These are phyloP conservation scores for Talaromyces marneffei DNA, from an alignment of 2,329 filamentous ascomycete species.

Conservation along the genomic window DNA sequence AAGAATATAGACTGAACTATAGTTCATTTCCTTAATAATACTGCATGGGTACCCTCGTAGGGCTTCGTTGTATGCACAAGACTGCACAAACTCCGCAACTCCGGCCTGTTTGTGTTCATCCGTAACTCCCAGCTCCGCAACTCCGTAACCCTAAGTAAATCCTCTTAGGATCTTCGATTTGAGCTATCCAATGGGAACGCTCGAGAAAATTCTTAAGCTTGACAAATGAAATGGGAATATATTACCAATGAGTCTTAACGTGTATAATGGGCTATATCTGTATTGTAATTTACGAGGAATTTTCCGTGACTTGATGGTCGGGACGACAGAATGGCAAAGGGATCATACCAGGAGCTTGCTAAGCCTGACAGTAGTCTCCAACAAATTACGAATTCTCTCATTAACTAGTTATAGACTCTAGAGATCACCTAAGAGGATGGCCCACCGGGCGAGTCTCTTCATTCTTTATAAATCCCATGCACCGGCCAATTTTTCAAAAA, in stretches of 20 bases:
- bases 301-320: background rate
- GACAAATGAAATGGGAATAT: too few species aligned
- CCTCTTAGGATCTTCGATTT: background rate
- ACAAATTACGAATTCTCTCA: background rate
- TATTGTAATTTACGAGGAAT: background rate
- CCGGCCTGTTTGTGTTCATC: background rate
- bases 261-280: background rate
- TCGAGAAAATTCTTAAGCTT: background rate
- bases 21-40: background rate
- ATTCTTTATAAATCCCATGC: background rate
- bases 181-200: background rate
- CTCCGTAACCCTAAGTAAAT: background rate
- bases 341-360: background rate
- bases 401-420: background rate
- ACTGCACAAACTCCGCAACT: background rate
- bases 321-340: too few species aligned
- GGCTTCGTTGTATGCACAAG: background rate
- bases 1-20: background rate
- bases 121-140: background rate
- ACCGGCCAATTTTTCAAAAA: background rate
- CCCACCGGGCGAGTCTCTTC: background rate
- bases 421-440: background rate
- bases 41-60: background rate
- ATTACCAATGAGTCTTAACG: background rate
- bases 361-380: background rate